Evolutionary conservation across 2,329 filamentous ascomycete species (phyloP), one percentile per base, ranked within the genome.

Genomic region (Aspergillus sclerotialis): DNA sequence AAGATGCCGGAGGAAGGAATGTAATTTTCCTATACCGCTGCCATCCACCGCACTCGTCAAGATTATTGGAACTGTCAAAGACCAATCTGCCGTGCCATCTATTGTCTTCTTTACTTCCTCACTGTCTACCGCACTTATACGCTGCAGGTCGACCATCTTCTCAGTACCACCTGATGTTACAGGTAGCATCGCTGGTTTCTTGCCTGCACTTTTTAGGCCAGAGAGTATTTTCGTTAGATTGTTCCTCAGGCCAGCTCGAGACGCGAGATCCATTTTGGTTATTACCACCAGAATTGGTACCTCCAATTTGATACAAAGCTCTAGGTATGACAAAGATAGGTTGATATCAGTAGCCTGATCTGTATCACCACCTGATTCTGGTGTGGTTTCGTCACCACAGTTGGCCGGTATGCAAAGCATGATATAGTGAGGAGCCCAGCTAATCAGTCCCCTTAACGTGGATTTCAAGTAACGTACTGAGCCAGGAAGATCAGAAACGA

Each of bases 401-500:
- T 92, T 84, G 23, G 86, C 87, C 30, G 87, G 80, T 41, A 96
- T 78, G 47, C 93, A 95, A 2, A 96, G 71, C 14, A 94, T 61
- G 1, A 85, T 88, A 82, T 92, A 98, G 56, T 96, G 88, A 7
- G 92, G 92, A 24, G 85, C 84, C 89, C 92, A 96, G 29, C 89
- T 92, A 43, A 98, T 75, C n/a, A 98, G 69, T 1, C 89, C 88
- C 39, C 90, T 78, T 34, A 96, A 70, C 2, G 87, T 90, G 5
- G 90, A 96, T 36, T 92, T 80, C 30, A 88, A 77, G 60, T 92
- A 98, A 28, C 88, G 79, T 24, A 89, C 82, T 44, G 94, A 85
- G 0, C 92, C 92, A 11, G 90, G 90, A 29, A 90, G 93, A 60
- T 98, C 92, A 1, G 88, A 86, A 5, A 96, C 69, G 46, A 95